Evolutionary conservation across 768 basidiomycete genomes (phyloP).

Genomic region (Favolaschia claudopus): DNA sequence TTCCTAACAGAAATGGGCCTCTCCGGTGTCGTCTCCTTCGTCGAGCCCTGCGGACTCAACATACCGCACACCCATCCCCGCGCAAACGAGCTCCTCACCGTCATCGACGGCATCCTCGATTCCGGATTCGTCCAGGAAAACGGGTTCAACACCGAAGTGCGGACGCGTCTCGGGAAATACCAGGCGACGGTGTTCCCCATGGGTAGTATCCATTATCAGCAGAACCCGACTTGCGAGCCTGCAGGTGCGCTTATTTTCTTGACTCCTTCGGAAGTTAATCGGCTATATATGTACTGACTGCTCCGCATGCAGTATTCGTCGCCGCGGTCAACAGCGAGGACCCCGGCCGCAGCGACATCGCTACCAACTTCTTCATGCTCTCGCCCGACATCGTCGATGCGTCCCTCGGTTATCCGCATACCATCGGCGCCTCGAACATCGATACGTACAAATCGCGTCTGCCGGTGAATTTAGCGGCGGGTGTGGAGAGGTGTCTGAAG

Average conservation of each 20-base stretch:
- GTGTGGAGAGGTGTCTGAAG: conserved; percentile 19
- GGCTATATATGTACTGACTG: no score
- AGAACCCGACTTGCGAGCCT: conserved; percentile 5
- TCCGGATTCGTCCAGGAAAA: neutral
- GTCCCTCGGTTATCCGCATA: conserved; percentile 19
- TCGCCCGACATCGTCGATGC: conserved; percentile 16
- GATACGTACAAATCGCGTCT: conserved; percentile 14
- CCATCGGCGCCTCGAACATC: conserved; percentile 19
- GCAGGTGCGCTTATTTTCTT: no score
- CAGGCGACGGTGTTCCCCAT: conserved; percentile 4
- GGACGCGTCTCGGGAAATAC: conserved; percentile 16
- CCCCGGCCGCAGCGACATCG: conserved; percentile 19
- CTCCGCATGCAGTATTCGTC: no score
- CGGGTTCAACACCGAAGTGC: conserved; percentile 17
- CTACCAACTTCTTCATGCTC: conserved; percentile 17
- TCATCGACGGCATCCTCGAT: conserved; percentile 30
- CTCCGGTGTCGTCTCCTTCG: conserved; percentile 5
- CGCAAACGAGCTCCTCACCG: conserved; percentile 41
- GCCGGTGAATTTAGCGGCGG: conserved; percentile 20
- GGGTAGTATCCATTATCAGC: conserved; percentile 20
- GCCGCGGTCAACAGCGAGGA: neutral
- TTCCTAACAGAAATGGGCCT: conserved; percentile 8
- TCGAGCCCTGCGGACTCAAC: conserved; percentile 27
- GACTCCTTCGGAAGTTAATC: no score
- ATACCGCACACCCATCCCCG: conserved; percentile 45